phyloP scores from a whole-genome alignment of 495 filamentous ascomycete genomes.

The Tuber magnatum region DNA sequence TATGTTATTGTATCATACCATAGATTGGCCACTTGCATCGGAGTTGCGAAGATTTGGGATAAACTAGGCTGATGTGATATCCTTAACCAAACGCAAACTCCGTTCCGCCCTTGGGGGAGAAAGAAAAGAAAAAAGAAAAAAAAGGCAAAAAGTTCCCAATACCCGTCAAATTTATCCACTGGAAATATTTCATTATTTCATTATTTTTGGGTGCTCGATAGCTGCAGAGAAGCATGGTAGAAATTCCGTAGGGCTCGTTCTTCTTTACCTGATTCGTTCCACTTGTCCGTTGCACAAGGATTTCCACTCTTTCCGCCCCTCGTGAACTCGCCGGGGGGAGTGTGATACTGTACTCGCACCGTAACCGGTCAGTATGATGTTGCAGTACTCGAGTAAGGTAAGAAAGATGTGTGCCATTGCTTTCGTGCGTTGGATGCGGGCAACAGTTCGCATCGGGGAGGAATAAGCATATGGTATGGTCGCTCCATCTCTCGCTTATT shows the following conservation, averaged over 20 bases:
- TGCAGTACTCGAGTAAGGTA: too few species aligned
- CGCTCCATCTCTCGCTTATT: not conserved
- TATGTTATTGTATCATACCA: too few species aligned
- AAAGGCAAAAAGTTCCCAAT: not conserved
- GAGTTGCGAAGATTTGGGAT: not conserved
- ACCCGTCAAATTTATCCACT: not conserved
- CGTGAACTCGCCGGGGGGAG: too few species aligned
- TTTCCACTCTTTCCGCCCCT: too few species aligned
- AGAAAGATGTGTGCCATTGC: too few species aligned
- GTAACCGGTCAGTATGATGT: too few species aligned
- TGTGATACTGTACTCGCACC: not conserved
- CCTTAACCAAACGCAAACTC: not conserved
- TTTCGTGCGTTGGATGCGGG: not conserved
- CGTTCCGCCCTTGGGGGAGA: not conserved
- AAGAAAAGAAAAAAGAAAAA: too few species aligned
- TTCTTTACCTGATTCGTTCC: not conserved
- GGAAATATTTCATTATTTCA: not conserved
- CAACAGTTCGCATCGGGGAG: not conserved
- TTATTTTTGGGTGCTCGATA: not conserved
- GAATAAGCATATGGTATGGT: conserved; percentile 3
- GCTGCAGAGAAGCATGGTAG: not conserved
- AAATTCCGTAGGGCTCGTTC: not conserved
- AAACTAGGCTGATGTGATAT: conserved; percentile 4
- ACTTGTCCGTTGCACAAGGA: not conserved
- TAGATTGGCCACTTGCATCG: not conserved